Percentiles rank a stretch among this genome's conserved stretches.
These are phyloP conservation scores for Ceratocystis papillata DNA, from an alignment of 2,329 filamentous ascomycete species.

Conservation along the genomic window DNA sequence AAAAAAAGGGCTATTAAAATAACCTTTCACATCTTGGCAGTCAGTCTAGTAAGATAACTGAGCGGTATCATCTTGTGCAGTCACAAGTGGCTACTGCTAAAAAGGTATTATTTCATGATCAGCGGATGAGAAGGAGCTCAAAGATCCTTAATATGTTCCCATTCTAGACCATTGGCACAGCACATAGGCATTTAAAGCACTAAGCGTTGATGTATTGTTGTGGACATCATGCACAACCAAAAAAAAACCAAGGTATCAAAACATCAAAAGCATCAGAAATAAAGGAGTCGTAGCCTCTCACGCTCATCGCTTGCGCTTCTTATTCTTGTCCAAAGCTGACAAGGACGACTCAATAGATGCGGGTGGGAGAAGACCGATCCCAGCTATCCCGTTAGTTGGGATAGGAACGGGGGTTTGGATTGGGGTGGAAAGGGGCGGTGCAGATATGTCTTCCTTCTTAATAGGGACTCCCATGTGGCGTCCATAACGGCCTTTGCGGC, in stretches of 20 bases:
- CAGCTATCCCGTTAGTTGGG: constrained; percentile 20
- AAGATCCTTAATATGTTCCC: background rate
- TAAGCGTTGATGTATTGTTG: background rate
- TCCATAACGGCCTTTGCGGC: constrained; percentile 84
- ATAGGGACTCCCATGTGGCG: constrained; percentile 59
- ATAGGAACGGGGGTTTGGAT: constrained; percentile 23
- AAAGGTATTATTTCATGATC: background rate
- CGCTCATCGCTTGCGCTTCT: constrained; percentile 50
- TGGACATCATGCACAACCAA: background rate
- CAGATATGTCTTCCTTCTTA: constrained; percentile 44
- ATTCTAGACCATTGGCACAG: background rate
- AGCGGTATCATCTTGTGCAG: background rate
- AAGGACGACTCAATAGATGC: constrained; percentile 35
- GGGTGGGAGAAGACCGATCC: constrained; percentile 34
- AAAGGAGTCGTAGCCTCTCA: background rate
- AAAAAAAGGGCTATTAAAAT: background rate
- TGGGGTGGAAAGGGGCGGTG: constrained; percentile 29
- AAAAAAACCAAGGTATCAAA: constrained; percentile 17
- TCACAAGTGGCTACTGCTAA: background rate
- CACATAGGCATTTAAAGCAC: background rate
- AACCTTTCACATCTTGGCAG: background rate
- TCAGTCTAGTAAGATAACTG: background rate
- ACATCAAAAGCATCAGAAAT: background rate
- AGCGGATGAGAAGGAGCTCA: background rate
- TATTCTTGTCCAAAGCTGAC: constrained; percentile 42